Evolutionary conservation across 129 eudicot species (phyloP).

Genomic region (Smallanthus sonchifolius): DNA sequence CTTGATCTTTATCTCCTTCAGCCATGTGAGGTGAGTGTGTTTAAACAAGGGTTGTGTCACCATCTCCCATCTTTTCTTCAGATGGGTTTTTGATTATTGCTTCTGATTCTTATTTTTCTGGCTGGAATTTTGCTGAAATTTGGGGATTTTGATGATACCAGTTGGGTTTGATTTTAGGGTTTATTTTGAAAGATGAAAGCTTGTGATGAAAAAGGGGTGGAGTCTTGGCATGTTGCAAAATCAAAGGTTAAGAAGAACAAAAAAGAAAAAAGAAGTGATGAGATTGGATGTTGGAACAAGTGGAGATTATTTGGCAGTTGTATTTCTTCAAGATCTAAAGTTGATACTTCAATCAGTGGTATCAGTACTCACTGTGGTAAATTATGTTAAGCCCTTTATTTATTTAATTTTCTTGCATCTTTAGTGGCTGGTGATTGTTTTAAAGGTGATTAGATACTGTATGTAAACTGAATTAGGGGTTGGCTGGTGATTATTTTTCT

Average conservation of each 20-base stretch:
- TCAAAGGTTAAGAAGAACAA: conserved; percentile 51
- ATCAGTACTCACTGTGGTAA: conserved; percentile 76
- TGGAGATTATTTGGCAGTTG: conserved; percentile 64
- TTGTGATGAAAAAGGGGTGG: conserved; percentile 46
- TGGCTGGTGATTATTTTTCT: no score
- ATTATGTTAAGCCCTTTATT: neutral
- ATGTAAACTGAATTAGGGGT: neutral
- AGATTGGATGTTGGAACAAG: conserved; percentile 62
- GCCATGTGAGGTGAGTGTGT: conserved; percentile 29
- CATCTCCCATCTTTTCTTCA: conserved; percentile 11
- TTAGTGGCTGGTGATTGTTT: no score
- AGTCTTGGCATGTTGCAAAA: conserved; percentile 62
- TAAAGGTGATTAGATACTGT: neutral
- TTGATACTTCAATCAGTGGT: conserved; percentile 81
- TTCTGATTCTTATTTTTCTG: neutral
- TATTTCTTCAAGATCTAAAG: conserved; percentile 88
- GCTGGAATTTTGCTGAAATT: conserved; percentile 1
- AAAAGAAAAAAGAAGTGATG: conserved; percentile 47
- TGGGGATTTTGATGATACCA: conserved; percentile 50
- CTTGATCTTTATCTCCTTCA: conserved; percentile 11
- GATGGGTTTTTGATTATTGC: conserved; percentile 24
- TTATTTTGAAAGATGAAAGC: conserved; percentile 60
- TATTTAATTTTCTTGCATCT: neutral
- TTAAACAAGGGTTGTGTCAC: neutral
- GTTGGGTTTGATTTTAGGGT: conserved; percentile 38